Conservation (phyloP, 2,329 filamentous ascomycete species). For the Mycogone perniciosa region DNA sequence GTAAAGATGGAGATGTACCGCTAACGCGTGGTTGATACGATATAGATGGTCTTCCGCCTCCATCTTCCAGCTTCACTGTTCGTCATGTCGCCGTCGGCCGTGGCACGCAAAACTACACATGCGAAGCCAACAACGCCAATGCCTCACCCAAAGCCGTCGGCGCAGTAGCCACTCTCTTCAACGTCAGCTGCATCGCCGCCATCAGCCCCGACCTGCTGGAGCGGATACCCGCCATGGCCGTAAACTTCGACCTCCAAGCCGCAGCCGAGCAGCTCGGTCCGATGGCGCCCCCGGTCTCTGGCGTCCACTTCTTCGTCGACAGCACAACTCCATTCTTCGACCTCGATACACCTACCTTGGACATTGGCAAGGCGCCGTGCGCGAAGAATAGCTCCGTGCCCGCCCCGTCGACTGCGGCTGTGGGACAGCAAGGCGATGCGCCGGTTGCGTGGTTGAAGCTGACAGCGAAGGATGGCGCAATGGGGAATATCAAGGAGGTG, state of each 20-base stretch:
- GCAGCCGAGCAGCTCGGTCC: constrained; percentile 42
- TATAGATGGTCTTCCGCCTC: constrained; percentile 50
- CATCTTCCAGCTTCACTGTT: constrained; percentile 54
- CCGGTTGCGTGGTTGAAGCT: constrained; percentile 81
- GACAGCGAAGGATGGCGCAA: constrained; percentile 43
- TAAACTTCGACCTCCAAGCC: constrained; percentile 54
- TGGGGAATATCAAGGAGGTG: constrained; percentile 62
- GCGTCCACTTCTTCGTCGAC: constrained; percentile 76
- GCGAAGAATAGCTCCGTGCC: constrained; percentile 53
- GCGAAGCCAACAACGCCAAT: constrained; percentile 53
- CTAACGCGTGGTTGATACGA: background rate
- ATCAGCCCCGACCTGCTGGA: constrained; percentile 60
- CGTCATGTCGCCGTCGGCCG: constrained; percentile 79
- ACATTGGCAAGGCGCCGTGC: constrained; percentile 55
- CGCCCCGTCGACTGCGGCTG: constrained; percentile 56
- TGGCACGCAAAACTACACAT: constrained; percentile 93
- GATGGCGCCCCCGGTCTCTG: constrained; percentile 58
- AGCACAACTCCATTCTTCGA: constrained; percentile 72
- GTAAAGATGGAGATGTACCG: background rate
- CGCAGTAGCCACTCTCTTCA: constrained; percentile 79
- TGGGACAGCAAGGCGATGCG: constrained; percentile 56
- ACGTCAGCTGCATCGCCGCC: constrained; percentile 73
- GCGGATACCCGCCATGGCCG: constrained; percentile 58
- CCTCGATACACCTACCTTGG: constrained; percentile 50
- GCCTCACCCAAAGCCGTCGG: constrained; percentile 60